A percentile compares a stretch with the other conserved stretches of the same genome.
These are phyloP conservation scores for Tuber umbilicatum DNA, from an alignment of 495 filamentous ascomycete genomes.

Conservation along the genomic window DNA sequence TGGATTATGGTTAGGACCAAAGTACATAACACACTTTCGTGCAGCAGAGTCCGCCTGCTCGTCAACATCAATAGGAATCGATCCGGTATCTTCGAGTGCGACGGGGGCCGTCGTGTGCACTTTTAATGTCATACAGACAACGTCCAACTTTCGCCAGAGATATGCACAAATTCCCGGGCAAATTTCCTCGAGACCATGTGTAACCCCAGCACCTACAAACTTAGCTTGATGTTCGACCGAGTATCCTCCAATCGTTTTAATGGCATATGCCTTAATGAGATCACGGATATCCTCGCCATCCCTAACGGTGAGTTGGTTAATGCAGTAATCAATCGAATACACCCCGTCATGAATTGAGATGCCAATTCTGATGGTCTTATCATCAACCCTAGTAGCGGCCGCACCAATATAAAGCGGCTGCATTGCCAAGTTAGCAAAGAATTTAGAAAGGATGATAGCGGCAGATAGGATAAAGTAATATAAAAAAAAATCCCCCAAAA, in stretches of 20 bases:
- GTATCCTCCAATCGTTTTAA: slow-evolving; percentile 52
- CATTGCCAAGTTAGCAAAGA: background rate
- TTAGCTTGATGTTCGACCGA: slow-evolving; percentile 59
- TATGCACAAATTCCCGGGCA: slow-evolving; percentile 60
- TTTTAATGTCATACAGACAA: slow-evolving; percentile 59
- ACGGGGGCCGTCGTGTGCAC: slow-evolving; percentile 34
- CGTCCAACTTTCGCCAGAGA: slow-evolving; percentile 75
- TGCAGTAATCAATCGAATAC: slow-evolving; percentile 69
- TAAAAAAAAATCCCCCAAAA: background rate
- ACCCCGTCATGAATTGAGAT: slow-evolving; percentile 70
- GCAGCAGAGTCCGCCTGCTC: slow-evolving; percentile 84
- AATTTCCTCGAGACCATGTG: slow-evolving; percentile 48
- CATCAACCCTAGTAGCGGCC: slow-evolving; percentile 50
- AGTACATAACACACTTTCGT: slow-evolving; percentile 71
- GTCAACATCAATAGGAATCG: slow-evolving; percentile 53
- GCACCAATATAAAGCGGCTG: slow-evolving; percentile 62
- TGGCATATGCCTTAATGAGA: slow-evolving; percentile 51
- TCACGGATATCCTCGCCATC: slow-evolving; percentile 42
- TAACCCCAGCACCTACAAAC: slow-evolving; percentile 60
- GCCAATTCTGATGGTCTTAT: slow-evolving; percentile 52
- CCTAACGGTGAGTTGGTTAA: slow-evolving; percentile 50
- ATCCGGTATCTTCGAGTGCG: slow-evolving; percentile 10
- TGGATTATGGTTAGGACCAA: slow-evolving; percentile 67
- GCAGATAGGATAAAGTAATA: background rate
- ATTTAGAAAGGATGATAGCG: background rate